Evolutionary conservation across 169 alveolate genomes (phyloP).

Genomic region (Plasmodium coatneyi): DNA sequence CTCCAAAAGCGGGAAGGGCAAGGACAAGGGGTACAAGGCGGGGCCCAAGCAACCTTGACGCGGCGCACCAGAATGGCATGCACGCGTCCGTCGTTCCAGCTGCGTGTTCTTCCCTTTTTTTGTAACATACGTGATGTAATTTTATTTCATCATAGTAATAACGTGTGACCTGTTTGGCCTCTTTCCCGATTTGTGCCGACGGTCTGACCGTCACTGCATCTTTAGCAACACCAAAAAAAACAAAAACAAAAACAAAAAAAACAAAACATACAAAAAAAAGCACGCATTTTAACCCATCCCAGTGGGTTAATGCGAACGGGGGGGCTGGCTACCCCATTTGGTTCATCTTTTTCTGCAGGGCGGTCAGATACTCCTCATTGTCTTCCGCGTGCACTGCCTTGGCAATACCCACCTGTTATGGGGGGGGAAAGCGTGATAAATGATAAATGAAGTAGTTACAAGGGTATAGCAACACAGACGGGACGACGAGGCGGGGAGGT

Average conservation of each 20-base stretch:
- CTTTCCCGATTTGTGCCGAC: not conserved
- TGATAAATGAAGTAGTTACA: not conserved
- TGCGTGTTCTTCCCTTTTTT: not conserved
- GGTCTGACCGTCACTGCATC: not conserved
- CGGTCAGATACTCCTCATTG: constrained; percentile 9
- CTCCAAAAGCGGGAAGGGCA: constrained; percentile 28
- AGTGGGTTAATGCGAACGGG: not conserved
- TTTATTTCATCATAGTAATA: not conserved
- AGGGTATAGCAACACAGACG: not conserved
- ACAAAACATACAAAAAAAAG: not conserved
- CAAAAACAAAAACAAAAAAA: too few relatives aligned
- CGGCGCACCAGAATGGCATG: not conserved
- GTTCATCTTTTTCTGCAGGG: constrained; percentile 21
- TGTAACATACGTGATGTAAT: not conserved
- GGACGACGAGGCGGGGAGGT: not conserved
- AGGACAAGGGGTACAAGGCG: constrained; percentile 18
- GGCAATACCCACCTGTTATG: constrained; percentile 83
- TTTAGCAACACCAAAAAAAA: too few relatives aligned
- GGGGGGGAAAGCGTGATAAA: not conserved
- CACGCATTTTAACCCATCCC: not conserved
- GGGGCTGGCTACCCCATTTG: not conserved
- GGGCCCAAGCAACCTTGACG: not conserved
- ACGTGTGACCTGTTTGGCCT: not conserved
- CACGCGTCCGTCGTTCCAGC: not conserved
- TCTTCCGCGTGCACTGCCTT: constrained; percentile 77